Base-by-base conservation (phyloP, 139 green algal genomes). In the Monoraphidium neglectum region DNA sequence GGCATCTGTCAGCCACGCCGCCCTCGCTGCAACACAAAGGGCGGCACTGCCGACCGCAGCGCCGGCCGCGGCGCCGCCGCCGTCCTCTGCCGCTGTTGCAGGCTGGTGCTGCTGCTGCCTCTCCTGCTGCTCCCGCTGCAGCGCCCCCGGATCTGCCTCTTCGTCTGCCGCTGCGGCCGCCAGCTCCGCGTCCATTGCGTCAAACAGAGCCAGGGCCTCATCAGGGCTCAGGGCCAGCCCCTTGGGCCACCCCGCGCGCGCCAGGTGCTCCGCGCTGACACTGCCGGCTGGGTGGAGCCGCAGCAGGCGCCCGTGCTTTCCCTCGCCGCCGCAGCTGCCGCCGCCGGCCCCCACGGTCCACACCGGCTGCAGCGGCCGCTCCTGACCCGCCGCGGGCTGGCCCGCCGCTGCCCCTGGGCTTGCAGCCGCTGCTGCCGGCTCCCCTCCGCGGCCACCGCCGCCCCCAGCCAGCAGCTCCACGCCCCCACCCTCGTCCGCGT, bases 201-300 rank as follows among this genome's bases (percentile, higher is more conserved):
- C 68, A 51, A 70, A 83, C 62, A 87, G 70, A 54, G 68, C 54
- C 24, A 87, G 74, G 13, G 70, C 68, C 68, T 87, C 82, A 43
- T 70, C 37, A 0, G 82, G 77, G 5, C 62, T 73, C 61, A 82
- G 46, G 33, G 70, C 28, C 30, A 81, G 54, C 24, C 66, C 74
- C 10, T 30, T 18, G 13, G 74, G 77, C 49, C 72, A 72, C 4
- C 54, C 62, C 10, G 68, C 47, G 49, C 35, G 51, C 35, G n/a
- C n/a, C 51, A 85, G 61, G 26, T 78, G 68, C 46, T 76, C 24
- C 15, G 70, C n/a, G 12, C 40, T 66, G 1, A 85, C 47, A 24
- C 66, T 63, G 0, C 62, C 53, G 38, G 71, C 66, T 24, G 80
- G 80, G 69, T 85, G 77, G 56, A 85, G 30, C 13, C 32, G 46